These are phyloP conservation scores for Lactarius trivialis DNA, from an alignment of 768 basidiomycete species.

Conservation along the genomic window DNA sequence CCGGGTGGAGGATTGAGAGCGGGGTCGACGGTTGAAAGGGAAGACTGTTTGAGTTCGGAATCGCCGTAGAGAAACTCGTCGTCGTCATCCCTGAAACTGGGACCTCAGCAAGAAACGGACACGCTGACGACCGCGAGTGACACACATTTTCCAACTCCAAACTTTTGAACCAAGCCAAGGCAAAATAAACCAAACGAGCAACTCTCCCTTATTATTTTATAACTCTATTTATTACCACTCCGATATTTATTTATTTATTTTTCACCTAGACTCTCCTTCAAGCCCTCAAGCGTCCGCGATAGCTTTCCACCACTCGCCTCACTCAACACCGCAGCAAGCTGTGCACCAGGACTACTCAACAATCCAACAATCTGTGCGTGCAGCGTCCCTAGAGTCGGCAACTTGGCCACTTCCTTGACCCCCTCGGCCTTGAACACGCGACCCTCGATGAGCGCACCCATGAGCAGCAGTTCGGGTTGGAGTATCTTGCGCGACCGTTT, in stretches of 20 bases:
- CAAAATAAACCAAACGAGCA: neutral
- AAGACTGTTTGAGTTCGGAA: slow-evolving; percentile 16
- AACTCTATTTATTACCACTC: neutral
- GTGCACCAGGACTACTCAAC: slow-evolving; percentile 65
- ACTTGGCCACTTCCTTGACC: slow-evolving; percentile 56
- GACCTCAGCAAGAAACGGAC: slow-evolving; percentile 13
- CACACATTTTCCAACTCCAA: slow-evolving; percentile 13
- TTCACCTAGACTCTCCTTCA: slow-evolving; percentile 55
- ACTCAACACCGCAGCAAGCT: slow-evolving; percentile 63
- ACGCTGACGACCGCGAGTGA: slow-evolving; percentile 9
- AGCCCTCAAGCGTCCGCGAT: slow-evolving; percentile 67
- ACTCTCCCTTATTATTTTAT: neutral
- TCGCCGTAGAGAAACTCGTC: slow-evolving; percentile 33
- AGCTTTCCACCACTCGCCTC: slow-evolving; percentile 64
- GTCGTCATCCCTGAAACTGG: slow-evolving; percentile 29
- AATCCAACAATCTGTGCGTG: slow-evolving; percentile 81
- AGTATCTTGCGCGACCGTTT: slow-evolving; percentile 50
- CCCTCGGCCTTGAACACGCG: slow-evolving; percentile 54
- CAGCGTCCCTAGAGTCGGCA: slow-evolving; percentile 74
- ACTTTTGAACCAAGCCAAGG: neutral
- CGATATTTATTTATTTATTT: neutral
- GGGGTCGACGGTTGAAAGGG: slow-evolving; percentile 25
- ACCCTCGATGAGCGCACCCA: slow-evolving; percentile 78
- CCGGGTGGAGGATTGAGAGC: slow-evolving; percentile 17
- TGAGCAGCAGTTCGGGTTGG: slow-evolving; percentile 60